Base-by-base conservation (phyloP, 495 filamentous ascomycete genomes). In the Choiromyces venosus region DNA sequence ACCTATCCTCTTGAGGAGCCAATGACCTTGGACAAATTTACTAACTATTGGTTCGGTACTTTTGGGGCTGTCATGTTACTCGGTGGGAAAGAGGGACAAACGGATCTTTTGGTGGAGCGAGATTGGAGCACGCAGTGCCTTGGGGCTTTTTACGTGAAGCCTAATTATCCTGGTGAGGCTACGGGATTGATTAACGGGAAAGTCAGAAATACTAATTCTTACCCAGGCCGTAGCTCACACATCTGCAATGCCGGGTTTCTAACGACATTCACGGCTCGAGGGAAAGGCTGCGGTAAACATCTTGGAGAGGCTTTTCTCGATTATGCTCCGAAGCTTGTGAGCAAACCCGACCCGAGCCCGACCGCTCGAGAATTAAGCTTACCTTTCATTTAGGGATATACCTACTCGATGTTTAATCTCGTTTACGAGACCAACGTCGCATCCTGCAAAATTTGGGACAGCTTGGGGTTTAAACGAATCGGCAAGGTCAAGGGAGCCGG, bases 381-480 rank as follows among this genome's bases (percentile, higher is more conserved):
- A 66, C 56, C 9, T 65, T 65, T 72, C 46, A 56, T 65, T 65
- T 69, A 92, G 85, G 95, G 95, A 29, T 99, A 97, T 82, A 92
- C 91, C 42, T 98, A 98, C 85, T 93, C 91, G 16, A 93, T 99
- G 44, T 99, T 99, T 87, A 98, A 99, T 82, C 87, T 99, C 42
- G 94, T 99, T 21, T 99, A 97, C 83, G 95, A 98, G 85, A 97
- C 92, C 73, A 98, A 99, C 82, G 90, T 96, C 44, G 95, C 93
- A 3, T 97, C 94, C 25, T 93, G 92, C 80, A 91, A 92, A 66
- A 93, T 99, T 73, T 99, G 95, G 95, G 95, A 99, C 83, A 92
- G 90, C 1, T 87, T 99, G n/a, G 95, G 95, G 38, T 99, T 99
- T 84, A 97, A 99, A 84, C 90, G 95, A 52, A 96, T 99, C 81